phyloP scores from a whole-genome alignment of 352 stramenopile genomes.

The Phytophthora ramorum region DNA sequence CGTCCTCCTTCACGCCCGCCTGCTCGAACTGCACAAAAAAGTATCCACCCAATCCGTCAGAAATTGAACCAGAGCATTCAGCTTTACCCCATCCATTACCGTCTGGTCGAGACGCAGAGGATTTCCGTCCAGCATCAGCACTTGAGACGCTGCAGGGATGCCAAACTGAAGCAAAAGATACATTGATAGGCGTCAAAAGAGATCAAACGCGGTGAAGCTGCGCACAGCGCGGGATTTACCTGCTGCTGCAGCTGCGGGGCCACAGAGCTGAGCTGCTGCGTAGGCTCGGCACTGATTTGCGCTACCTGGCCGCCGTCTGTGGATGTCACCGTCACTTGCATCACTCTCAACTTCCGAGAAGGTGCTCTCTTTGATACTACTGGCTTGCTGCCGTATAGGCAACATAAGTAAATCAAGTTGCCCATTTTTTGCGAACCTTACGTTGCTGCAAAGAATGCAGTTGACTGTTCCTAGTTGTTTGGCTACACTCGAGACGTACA shows the following conservation, averaged over 20 bases:
- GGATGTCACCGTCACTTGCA: conserved; percentile 77
- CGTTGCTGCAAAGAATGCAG: background rate
- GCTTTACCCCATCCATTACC: conserved; percentile 34
- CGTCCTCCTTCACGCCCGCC: conserved; percentile 72
- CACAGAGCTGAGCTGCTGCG: conserved; percentile 56
- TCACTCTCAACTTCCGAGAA: conserved; percentile 19
- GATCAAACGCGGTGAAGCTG: background rate
- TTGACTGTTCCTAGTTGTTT: conserved; percentile 22
- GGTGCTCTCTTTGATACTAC: conserved; percentile 5
- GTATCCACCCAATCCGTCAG: conserved; percentile 6
- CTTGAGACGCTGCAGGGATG: conserved; percentile 57
- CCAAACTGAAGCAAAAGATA: conserved; percentile 55
- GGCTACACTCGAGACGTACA: too few relatives aligned
- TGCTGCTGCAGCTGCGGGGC: conserved; percentile 58
- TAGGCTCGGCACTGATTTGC: conserved; percentile 58
- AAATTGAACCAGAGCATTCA: background rate
- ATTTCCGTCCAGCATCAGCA: conserved; percentile 71
- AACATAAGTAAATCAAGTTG: background rate
- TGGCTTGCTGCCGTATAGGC: background rate
- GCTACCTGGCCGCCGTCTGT: conserved; percentile 62
- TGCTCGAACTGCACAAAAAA: conserved; percentile 61
- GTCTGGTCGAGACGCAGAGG: conserved; percentile 60
- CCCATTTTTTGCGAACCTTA: background rate
- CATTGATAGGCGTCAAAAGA: conserved; percentile 1
- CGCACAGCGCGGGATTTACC: conserved; percentile 22